Conservation (phyloP, 2,329 filamentous ascomycete species). For the Cladosporium oxysporum region DNA sequence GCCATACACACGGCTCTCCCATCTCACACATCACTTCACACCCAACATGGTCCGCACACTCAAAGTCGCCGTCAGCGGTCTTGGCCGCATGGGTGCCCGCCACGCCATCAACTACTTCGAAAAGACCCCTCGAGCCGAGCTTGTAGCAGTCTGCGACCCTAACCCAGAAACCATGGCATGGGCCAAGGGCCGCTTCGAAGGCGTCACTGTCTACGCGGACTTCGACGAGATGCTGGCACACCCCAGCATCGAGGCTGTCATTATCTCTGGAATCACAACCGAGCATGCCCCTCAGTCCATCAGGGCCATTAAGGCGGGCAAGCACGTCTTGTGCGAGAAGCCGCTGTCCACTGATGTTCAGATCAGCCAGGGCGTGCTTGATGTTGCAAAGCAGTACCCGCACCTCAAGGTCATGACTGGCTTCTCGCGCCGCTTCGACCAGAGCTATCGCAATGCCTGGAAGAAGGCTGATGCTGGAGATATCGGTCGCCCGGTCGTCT, state of each 20-base stretch:
- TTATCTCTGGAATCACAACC: slow-evolving; percentile 57
- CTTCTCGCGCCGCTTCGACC: slow-evolving; percentile 67
- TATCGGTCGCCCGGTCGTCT: slow-evolving; percentile 61
- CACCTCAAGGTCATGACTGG: slow-evolving; percentile 67
- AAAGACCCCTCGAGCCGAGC: slow-evolving; percentile 47
- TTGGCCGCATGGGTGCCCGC: slow-evolving; percentile 53
- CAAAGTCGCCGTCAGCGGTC: slow-evolving; percentile 48
- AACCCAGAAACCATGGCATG: slow-evolving; percentile 47
- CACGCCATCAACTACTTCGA: slow-evolving; percentile 52
- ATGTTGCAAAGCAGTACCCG: slow-evolving; percentile 57
- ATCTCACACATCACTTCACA: background rate
- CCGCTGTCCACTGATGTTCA: slow-evolving; percentile 61
- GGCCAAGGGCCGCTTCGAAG: slow-evolving; percentile 54
- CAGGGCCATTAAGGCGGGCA: slow-evolving; percentile 55
- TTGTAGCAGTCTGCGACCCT: slow-evolving; percentile 52
- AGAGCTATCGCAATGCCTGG: slow-evolving; percentile 63
- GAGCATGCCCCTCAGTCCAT: slow-evolving; percentile 61
- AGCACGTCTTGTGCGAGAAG: slow-evolving; percentile 63
- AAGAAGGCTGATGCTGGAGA: slow-evolving; percentile 53
- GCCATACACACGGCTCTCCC: background rate
- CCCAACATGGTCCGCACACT: slow-evolving; percentile 41
- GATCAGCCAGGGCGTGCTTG: slow-evolving; percentile 61
- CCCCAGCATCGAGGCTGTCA: slow-evolving; percentile 56
- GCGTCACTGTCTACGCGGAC: slow-evolving; percentile 55
- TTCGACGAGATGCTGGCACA: slow-evolving; percentile 61